phyloP scores from a whole-genome alignment of 2,329 filamentous ascomycete genomes.

The Fusarium nisikadoi region DNA sequence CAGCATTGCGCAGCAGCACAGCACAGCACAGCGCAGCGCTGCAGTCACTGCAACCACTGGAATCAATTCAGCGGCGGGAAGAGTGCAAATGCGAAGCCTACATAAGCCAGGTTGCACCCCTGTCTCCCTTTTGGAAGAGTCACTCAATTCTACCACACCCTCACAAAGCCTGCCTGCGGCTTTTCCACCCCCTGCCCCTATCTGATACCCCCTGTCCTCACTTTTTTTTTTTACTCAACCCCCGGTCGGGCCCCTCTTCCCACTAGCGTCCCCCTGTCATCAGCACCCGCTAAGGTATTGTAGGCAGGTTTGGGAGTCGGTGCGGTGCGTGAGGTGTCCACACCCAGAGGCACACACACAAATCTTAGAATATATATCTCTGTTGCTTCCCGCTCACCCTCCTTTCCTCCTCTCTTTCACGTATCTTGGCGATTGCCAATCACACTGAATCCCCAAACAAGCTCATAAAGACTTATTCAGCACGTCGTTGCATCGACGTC shows the following conservation, averaged over 20 bases:
- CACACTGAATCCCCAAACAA: conserved; percentile 37
- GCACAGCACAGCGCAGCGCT: background rate
- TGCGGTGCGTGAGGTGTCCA: conserved; percentile 31
- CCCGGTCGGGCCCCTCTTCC: conserved; percentile 37
- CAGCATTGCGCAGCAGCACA: conserved; percentile 8
- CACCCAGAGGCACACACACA: conserved; percentile 36
- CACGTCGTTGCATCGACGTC: conserved; percentile 45
- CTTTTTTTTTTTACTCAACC: conserved; percentile 36
- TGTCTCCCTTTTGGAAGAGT: conserved; percentile 8
- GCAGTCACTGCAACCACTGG: background rate
- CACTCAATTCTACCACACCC: conserved; percentile 21
- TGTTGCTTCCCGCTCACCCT: conserved; percentile 45
- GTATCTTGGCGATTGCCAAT: conserved; percentile 55
- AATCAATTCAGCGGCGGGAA: conserved; percentile 14
- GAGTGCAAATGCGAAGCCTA: conserved; percentile 33
- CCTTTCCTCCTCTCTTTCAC: conserved; percentile 45
- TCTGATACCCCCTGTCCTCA: conserved; percentile 9
- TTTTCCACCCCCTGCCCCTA: conserved; percentile 31
- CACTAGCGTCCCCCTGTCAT: conserved; percentile 31
- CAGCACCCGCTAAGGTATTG: conserved; percentile 24
- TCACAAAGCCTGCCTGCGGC: conserved; percentile 4
- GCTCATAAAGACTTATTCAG: conserved; percentile 27
- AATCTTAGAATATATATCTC: conserved; percentile 49
- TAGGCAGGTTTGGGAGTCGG: conserved; percentile 39
- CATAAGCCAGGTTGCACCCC: conserved; percentile 28